Conservation (phyloP, 345 rosid species). For the Lepidium sativum region DNA sequence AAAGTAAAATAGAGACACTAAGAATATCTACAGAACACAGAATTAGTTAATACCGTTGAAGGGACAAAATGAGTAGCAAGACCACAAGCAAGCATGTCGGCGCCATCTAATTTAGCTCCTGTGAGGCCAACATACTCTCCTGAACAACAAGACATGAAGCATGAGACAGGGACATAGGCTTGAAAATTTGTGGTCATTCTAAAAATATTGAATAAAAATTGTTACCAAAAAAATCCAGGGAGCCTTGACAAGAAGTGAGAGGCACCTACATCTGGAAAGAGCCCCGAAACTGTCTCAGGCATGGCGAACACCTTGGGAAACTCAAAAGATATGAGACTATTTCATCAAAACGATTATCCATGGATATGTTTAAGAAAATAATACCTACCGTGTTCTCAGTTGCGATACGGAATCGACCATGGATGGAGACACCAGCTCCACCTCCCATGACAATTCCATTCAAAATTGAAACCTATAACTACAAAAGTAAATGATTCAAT, state of each 20-base stretch:
- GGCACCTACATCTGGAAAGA: conserved; percentile 84
- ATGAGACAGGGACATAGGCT: not conserved
- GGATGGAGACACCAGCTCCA: conserved; percentile 67
- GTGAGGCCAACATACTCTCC: conserved; percentile 84
- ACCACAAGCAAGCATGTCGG: conserved; percentile 82
- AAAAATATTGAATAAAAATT: not conserved
- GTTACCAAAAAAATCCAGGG: conserved; percentile 76
- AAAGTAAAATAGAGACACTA: no score
- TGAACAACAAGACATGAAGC: conserved; percentile 13
- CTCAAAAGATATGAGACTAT: conserved; percentile 2
- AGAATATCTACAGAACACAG: no score
- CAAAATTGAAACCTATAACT: conserved; percentile 76
- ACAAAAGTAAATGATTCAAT: no score
- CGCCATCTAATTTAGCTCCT: conserved; percentile 69
- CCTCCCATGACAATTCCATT: conserved; percentile 93
- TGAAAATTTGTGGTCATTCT: not conserved
- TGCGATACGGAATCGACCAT: conserved; percentile 73
- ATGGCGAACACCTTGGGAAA: conserved; percentile 60
- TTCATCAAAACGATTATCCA: not conserved
- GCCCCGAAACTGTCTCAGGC: conserved; percentile 81
- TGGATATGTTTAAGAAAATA: not conserved
- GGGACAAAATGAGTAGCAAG: conserved; percentile 88
- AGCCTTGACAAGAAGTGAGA: conserved; percentile 81
- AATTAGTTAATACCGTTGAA: conserved; percentile 45
- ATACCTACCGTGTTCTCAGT: conserved; percentile 65